Percentiles rank a stretch among this genome's conserved stretches.
phyloP scores from a whole-genome alignment of 495 filamentous ascomycete species.

The Articulospora tetracladia region DNA sequence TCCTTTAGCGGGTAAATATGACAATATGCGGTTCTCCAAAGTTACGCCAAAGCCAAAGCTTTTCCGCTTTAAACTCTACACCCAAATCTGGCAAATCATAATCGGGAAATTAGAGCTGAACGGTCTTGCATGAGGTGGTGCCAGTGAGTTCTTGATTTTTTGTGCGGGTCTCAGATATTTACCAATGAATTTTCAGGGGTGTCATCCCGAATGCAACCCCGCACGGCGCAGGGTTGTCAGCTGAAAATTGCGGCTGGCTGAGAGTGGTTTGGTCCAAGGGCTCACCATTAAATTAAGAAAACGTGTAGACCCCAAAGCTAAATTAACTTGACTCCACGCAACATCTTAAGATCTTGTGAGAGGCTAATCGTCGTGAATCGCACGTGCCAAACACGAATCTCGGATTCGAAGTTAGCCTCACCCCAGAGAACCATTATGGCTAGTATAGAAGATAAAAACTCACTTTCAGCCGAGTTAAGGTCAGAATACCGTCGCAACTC shows the following conservation, averaged over 20 bases:
- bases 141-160: no score
- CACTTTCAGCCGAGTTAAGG: slow-evolving; percentile 12
- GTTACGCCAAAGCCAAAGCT: no score
- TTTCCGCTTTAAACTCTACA: no score
- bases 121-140: no score
- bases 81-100: no score
- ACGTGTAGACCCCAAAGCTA: no score
- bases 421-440: slow-evolving; percentile 1
- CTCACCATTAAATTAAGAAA: background rate
- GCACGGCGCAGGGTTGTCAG: slow-evolving; percentile 1
- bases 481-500: background rate
- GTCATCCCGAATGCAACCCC: background rate
- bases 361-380: background rate
- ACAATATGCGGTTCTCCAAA: no score
- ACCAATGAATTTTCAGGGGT: background rate
- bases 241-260: slow-evolving; percentile 10
- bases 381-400: background rate
- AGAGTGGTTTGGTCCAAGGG: background rate
- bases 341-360: background rate
- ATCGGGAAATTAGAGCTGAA: no score
- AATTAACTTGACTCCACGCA: background rate
- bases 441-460: slow-evolving; percentile 6
- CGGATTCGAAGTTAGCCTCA: background rate
- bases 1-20: no score
- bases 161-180: background rate